phyloP scores from a whole-genome alignment of 2,329 filamentous ascomycete species.

The Botrytis deweyae region DNA sequence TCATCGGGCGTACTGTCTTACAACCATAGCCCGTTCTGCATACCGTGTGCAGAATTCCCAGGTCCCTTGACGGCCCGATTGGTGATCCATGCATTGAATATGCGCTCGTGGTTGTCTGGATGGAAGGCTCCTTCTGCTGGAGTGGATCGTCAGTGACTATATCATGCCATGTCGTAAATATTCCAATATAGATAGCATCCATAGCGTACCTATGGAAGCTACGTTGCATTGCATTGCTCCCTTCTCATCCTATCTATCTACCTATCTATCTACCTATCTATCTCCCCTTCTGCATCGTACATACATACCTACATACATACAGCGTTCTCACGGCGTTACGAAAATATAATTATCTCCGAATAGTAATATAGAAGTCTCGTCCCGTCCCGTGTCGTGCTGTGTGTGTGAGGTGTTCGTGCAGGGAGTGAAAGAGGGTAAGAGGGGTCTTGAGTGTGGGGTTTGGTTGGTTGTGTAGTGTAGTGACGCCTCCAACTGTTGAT shows the following conservation, averaged over 20 bases:
- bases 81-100: too few species aligned
- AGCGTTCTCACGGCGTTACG: not conserved
- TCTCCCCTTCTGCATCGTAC: not conserved
- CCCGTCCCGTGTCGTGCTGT: not conserved
- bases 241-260: not conserved
- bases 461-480: not conserved
- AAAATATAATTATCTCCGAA: not conserved
- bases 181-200: not conserved
- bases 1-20: not conserved
- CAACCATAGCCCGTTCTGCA: not conserved
- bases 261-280: not conserved
- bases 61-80: not conserved
- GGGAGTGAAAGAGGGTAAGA: not conserved
- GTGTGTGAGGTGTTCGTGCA: not conserved
- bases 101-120: not conserved
- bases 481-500: not conserved
- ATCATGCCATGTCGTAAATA: too few species aligned
- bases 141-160: not conserved
- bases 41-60: not conserved
- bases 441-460: not conserved
- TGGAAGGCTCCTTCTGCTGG: not conserved
- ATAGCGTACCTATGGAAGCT: too few species aligned
- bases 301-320: too few species aligned
- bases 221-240: not conserved
- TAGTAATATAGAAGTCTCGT: not conserved